These are phyloP conservation scores for Syncephalastrum racemosum DNA, from an alignment of 371 early-diverging fungal species.

Conservation along the genomic window DNA sequence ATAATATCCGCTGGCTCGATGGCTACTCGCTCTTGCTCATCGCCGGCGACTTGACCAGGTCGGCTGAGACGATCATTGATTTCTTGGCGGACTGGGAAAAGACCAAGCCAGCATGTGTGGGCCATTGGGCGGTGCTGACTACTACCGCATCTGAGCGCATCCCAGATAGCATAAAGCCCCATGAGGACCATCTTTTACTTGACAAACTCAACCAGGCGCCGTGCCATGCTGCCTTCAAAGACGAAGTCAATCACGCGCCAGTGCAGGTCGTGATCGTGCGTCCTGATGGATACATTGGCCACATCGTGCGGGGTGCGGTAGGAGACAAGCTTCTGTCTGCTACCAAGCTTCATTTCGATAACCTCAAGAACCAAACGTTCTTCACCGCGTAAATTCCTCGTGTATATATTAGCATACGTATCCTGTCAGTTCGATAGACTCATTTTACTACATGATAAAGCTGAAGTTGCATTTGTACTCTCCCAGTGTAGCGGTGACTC, in stretches of 20 bases:
- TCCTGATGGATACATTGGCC: constrained; percentile 45
- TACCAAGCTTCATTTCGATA: too few species aligned
- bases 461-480: too few species aligned
- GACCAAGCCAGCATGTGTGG: constrained; percentile 8
- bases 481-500: too few species aligned
- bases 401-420: too few species aligned
- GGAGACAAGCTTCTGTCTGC: constrained; percentile 1
- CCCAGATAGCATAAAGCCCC: constrained; percentile 3
- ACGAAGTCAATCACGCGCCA: constrained; percentile 9
- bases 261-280: constrained; percentile 26
- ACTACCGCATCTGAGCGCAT: background rate
- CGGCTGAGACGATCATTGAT: constrained; percentile 11
- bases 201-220: constrained; percentile 47
- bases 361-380: too few species aligned
- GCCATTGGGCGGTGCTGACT: constrained; percentile 8
- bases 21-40: constrained; percentile 32
- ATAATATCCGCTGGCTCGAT: constrained; percentile 24
- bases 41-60: constrained; percentile 24
- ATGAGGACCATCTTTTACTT: constrained; percentile 27
- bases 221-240: constrained; percentile 35
- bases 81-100: constrained; percentile 8
- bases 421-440: too few species aligned
- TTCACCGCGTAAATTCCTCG: too few species aligned
- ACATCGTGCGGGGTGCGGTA: constrained; percentile 15
- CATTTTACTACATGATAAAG: too few species aligned